These are phyloP conservation scores for Penicillium decumbens DNA, from an alignment of 2,329 filamentous ascomycete genomes.

Conservation along the genomic window DNA sequence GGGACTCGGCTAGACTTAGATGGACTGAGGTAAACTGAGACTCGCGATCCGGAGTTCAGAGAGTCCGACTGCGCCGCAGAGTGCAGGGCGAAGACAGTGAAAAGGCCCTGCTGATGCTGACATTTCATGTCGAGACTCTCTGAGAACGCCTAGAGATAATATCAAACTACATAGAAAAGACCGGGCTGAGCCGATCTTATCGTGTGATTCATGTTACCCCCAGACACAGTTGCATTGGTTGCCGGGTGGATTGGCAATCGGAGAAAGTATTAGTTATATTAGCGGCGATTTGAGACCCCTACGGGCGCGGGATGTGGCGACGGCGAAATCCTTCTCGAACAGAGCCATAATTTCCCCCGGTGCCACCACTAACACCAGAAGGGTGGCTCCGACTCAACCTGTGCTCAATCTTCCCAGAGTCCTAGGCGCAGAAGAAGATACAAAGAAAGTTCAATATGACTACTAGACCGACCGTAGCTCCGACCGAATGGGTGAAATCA, in stretches of 20 bases:
- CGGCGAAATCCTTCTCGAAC: background rate
- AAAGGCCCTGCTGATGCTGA: background rate
- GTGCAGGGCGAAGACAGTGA: background rate
- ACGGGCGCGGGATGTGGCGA: background rate
- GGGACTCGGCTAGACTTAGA: background rate
- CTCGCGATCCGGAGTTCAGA: background rate
- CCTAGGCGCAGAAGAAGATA: background rate
- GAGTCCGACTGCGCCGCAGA: background rate
- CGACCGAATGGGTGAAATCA: constrained; percentile 4
- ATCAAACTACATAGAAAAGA: background rate
- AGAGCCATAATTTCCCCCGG: background rate
- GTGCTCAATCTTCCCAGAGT: background rate
- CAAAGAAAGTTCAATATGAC: background rate
- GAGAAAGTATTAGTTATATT: background rate
- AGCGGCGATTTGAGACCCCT: background rate
- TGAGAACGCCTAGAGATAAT: background rate
- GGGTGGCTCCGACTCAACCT: background rate
- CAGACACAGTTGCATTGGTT: background rate
- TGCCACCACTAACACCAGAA: background rate
- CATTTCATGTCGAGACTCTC: background rate
- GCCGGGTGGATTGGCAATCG: background rate
- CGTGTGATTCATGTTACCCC: background rate
- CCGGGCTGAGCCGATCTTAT: background rate
- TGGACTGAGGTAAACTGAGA: background rate
- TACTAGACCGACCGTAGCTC: constrained; percentile 4